Evolutionary conservation across 1,284 basidiomycete genomes (phyloP), one percentile per base, ranked within the genome.

Genomic region (Phlebopus sp.): DNA sequence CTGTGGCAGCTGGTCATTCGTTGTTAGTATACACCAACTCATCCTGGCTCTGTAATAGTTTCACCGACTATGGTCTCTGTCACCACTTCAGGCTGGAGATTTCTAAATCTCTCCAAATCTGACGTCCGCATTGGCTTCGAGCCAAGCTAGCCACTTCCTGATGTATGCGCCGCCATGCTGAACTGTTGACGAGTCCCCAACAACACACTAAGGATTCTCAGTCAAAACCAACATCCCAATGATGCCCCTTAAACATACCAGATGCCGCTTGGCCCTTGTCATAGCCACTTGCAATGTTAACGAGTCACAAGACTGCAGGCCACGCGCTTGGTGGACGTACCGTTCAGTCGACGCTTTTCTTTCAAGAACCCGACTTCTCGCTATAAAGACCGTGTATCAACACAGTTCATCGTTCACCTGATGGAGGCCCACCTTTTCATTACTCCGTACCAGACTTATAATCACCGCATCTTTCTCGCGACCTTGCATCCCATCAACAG

Each of bases 401-500:
- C 11, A 11, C 32, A 90, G 3, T 94, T 88, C 6, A 58, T 92
- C 88, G 42, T 87, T 74, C 73, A 84, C 55, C 25, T 25, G 13
- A 45, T 36, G n/a, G 37, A 34, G 32, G 21, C 11, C 4, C 30
- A 85, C 87, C 65, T 77, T 82, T 46, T 87, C 81, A 59, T 97
- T 97, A 57, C 90, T 93, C 37, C 94, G 75, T 1, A 96, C 93
- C 5, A 97, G 78, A 54, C 82, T 90, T 47, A 97, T 86, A 19
- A 97, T 81, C 37, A 97, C 82, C 0, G 91, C 92, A 47, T 97
- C 89, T 56, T 90, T 90, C 68, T 96, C 92, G 44, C 94, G 81
- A 0, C 94, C 93, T 70, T 97, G 94, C 82, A 96, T 89, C 0
- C 92, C 92, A 60, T 97, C 92, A 1, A 96, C 91, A 1, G 86